Percentiles rank a stretch among this genome's conserved stretches.
These are phyloP conservation scores for Dryadomyces quercus-mongolicae DNA, from an alignment of 2,329 filamentous ascomycete species.

Conservation along the genomic window DNA sequence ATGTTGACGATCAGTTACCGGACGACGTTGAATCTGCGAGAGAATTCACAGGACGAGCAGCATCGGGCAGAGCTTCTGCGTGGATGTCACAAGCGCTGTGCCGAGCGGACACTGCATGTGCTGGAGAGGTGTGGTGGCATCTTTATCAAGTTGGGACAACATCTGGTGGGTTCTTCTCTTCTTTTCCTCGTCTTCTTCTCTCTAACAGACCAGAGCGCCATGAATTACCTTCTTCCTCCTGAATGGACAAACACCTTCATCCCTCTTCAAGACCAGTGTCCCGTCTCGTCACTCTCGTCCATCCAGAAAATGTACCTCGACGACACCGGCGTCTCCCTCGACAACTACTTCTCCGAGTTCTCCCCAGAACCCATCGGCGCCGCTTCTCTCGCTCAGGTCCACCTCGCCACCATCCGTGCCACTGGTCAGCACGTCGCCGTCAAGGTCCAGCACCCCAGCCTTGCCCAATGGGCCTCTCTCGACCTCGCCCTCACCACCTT, in stretches of 20 bases:
- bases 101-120: constrained; percentile 71
- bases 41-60: constrained; percentile 47
- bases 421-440: constrained; percentile 83
- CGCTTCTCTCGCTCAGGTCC: constrained; percentile 88
- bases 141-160: constrained; percentile 95
- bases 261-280: constrained; percentile 89
- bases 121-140: constrained; percentile 95
- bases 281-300: constrained; percentile 78
- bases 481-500: constrained; percentile 79
- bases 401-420: constrained; percentile 71
- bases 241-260: constrained; percentile 97
- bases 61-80: constrained; percentile 59
- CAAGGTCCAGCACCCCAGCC: constrained; percentile 85
- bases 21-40: constrained; percentile 60
- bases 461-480: constrained; percentile 82
- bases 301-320: constrained; percentile 75
- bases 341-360: constrained; percentile 80
- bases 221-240: constrained; percentile 83
- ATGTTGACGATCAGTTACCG: constrained; percentile 57
- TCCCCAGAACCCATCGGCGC: constrained; percentile 72
- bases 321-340: constrained; percentile 70
- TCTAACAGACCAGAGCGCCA: constrained; percentile 52
- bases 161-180: constrained; percentile 46
- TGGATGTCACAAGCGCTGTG: constrained; percentile 86
- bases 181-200: neutral